Evolutionary conservation across 805 yeast genomes (phyloP).

Genomic region (Pichia insulana): DNA sequence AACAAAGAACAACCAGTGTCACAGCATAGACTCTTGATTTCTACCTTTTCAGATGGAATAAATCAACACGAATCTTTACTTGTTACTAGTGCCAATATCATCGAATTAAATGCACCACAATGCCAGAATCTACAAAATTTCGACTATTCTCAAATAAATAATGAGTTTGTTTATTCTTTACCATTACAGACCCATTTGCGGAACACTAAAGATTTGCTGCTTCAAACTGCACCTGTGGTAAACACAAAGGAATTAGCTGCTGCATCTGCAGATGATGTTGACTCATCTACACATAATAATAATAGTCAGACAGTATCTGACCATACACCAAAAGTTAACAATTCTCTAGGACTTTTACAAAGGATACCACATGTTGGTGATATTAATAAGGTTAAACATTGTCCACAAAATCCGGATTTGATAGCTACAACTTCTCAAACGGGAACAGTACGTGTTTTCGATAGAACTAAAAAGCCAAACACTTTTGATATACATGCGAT

Average conservation of each 20-base stretch:
- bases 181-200: constrained; percentile 10
- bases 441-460: constrained; percentile 63
- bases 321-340: constrained; percentile 5
- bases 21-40: constrained; percentile 40
- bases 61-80: constrained; percentile 19
- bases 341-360: constrained; percentile 31
- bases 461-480: constrained; percentile 72
- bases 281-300: not conserved
- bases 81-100: constrained; percentile 5
- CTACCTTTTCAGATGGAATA: constrained; percentile 57
- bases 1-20: not conserved
- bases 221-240: no score
- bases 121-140: constrained; percentile 10
- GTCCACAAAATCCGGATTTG: constrained; percentile 84
- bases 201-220: constrained; percentile 1
- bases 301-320: no score
- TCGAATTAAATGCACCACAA: not conserved
- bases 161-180: constrained; percentile 23
- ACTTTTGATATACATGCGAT: constrained; percentile 10
- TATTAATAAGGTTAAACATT: constrained; percentile 59
- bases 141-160: constrained; percentile 30
- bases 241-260: not conserved
- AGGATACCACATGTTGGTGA: constrained; percentile 62
- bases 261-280: not conserved
- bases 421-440: constrained; percentile 60